phyloP scores from a whole-genome alignment of 495 filamentous ascomycete genomes.

The Aspergillus carlsbadensis region DNA sequence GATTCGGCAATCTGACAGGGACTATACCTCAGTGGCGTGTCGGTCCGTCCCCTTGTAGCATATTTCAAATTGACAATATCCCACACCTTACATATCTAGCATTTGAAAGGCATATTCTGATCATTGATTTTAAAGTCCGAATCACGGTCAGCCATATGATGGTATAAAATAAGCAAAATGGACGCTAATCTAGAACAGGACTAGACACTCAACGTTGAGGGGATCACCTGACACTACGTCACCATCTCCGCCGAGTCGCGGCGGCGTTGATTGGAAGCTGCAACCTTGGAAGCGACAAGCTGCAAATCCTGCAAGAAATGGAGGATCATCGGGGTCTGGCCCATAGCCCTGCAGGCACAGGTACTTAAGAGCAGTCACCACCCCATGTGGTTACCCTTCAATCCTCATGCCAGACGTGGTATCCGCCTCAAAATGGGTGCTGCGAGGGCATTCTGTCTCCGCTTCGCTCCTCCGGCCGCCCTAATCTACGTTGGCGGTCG shows the following conservation, averaged over 20 bases:
- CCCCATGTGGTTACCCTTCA: constrained; percentile 49
- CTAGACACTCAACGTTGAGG: constrained; percentile 21
- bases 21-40: too few relatives aligned
- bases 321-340: not conserved
- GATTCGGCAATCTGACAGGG: too few relatives aligned
- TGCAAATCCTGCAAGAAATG: not conserved
- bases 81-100: too few relatives aligned
- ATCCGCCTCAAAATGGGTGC: constrained; percentile 32
- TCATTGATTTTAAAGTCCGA: too few relatives aligned
- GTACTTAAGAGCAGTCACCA: constrained; percentile 3
- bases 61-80: too few relatives aligned
- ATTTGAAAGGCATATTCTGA: too few relatives aligned
- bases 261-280: not conserved
- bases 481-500: constrained; percentile 30
- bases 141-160: too few relatives aligned
- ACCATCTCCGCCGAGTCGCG: constrained; percentile 6
- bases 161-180: not conserved
- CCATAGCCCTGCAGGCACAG: not conserved
- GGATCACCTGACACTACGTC: constrained; percentile 29
- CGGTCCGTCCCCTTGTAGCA: too few relatives aligned
- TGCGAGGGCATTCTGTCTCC: constrained; percentile 30
- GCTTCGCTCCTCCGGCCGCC: constrained; percentile 39
- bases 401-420: constrained; percentile 54
- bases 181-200: constrained; percentile 26
- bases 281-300: not conserved